Conservation (phyloP, 768 basidiomycete species). For the Antrodiella citrinella region DNA sequence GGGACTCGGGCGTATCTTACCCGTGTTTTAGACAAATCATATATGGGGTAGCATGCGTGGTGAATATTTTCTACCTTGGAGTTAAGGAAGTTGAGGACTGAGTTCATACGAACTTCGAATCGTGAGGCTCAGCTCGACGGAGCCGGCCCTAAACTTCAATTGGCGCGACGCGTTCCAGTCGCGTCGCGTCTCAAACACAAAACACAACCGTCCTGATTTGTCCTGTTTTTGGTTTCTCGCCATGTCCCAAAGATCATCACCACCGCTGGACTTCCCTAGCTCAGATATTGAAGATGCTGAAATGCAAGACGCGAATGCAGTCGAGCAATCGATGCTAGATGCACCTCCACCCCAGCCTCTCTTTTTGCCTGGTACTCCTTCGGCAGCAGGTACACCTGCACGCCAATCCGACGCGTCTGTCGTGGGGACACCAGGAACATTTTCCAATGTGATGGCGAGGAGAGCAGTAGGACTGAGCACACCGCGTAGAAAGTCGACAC, state of each 20-base stretch:
- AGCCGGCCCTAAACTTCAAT: not conserved
- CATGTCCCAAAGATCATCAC: conserved; percentile 11
- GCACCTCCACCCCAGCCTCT: conserved; percentile 22
- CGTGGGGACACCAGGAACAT: conserved; percentile 11
- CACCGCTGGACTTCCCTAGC: conserved; percentile 21
- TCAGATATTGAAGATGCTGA: conserved; percentile 23
- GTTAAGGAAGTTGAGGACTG: too few relatives aligned
- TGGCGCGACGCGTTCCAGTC: not conserved
- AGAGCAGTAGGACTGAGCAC: conserved; percentile 23
- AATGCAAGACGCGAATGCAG: conserved; percentile 16
- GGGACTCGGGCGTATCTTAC: too few relatives aligned
- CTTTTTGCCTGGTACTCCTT: conserved; percentile 24
- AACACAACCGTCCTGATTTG: too few relatives aligned
- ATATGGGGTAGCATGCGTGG: too few relatives aligned
- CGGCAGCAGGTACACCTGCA: conserved; percentile 19
- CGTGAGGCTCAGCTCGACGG: too few relatives aligned
- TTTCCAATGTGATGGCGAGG: conserved; percentile 16
- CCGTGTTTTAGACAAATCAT: too few relatives aligned
- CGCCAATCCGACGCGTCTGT: conserved; percentile 7
- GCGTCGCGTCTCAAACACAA: not conserved
- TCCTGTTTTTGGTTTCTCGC: not conserved
- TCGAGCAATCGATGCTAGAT: conserved; percentile 17
- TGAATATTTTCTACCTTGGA: too few relatives aligned
- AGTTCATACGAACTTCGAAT: too few relatives aligned
- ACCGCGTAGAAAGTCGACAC: conserved; percentile 15